Percentiles rank a stretch among this genome's conserved stretches.
Conservation (phyloP, 2,329 filamentous ascomycete species). For the Diplodia scrobiculata region DNA sequence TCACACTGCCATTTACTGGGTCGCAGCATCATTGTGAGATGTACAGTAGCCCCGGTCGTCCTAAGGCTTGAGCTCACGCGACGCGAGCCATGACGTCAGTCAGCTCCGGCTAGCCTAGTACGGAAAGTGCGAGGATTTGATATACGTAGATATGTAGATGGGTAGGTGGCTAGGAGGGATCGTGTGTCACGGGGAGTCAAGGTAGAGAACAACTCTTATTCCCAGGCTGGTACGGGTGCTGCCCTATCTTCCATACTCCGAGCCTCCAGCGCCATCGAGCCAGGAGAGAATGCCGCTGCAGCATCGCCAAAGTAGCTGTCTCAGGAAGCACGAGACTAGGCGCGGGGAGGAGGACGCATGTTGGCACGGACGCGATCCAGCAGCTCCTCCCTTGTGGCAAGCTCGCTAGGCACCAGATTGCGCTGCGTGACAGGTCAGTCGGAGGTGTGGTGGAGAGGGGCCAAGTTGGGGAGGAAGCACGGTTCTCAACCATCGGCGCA, state of each 20-base stretch:
- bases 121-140: not conserved
- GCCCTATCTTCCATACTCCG: too few species aligned
- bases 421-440: constrained; percentile 52
- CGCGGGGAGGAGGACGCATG: constrained; percentile 52
- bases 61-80: not conserved
- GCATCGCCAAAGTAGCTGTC: too few species aligned
- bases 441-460: constrained; percentile 7
- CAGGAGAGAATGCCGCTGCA: too few species aligned
- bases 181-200: too few species aligned
- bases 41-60: too few species aligned
- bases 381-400: constrained; percentile 64
- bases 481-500: constrained; percentile 76
- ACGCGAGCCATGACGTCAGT: not conserved
- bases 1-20: not conserved
- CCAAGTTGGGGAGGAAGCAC: constrained; percentile 56
- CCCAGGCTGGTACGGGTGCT: too few species aligned
- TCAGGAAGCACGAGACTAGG: not conserved
- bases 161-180: too few species aligned
- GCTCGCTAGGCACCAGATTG: constrained; percentile 61
- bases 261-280: too few species aligned
- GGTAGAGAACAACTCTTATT: too few species aligned
- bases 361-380: constrained; percentile 71
- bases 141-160: not conserved
- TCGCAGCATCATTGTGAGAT: not conserved
- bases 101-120: not conserved